These are phyloP conservation scores for Colletotrichum aenigma DNA, from an alignment of 2,329 filamentous ascomycete species.

Conservation along the genomic window DNA sequence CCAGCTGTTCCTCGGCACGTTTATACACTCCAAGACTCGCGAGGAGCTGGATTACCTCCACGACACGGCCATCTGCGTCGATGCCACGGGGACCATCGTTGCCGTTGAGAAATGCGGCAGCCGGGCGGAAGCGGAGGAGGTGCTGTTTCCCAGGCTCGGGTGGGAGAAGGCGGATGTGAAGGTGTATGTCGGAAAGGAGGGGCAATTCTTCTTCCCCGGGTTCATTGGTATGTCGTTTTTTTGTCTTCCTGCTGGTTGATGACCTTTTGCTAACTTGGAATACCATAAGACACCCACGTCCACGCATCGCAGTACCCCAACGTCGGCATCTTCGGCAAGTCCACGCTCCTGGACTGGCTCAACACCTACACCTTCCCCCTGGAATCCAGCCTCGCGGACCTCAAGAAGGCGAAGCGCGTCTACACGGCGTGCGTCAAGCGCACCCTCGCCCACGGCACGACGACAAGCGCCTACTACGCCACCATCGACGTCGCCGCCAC, in stretches of 20 bases:
- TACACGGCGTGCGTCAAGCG: conserved; percentile 81
- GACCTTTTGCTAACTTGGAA: background rate
- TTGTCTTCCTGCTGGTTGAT: background rate
- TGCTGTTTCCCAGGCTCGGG: conserved; percentile 44
- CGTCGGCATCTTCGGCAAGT: conserved; percentile 89
- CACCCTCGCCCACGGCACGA: conserved; percentile 89
- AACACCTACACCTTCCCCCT: conserved; percentile 94
- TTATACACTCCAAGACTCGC: conserved; percentile 56
- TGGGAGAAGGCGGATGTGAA: conserved; percentile 47
- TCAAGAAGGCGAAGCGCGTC: conserved; percentile 67
- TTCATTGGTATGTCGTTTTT: conserved; percentile 67
- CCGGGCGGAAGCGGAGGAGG: conserved; percentile 32
- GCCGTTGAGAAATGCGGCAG: conserved; percentile 46
- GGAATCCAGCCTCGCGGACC: conserved; percentile 74
- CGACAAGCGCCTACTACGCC: conserved; percentile 92
- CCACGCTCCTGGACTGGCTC: conserved; percentile 92
- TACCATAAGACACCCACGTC: conserved; percentile 85
- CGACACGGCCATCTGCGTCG: conserved; percentile 55
- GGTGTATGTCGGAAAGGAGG: conserved; percentile 41
- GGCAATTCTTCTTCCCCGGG: conserved; percentile 82
- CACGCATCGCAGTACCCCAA: conserved; percentile 97
- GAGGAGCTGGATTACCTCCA: conserved; percentile 56
- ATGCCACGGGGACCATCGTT: conserved; percentile 52
- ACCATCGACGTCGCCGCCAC: conserved; percentile 87
- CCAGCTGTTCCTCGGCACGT: conserved; percentile 58